A percentile compares a stretch with the other conserved stretches of the same genome.
These are phyloP conservation scores for Musa acuminata DNA, from an alignment of 176 grass and related monocot species.

Conservation along the genomic window DNA sequence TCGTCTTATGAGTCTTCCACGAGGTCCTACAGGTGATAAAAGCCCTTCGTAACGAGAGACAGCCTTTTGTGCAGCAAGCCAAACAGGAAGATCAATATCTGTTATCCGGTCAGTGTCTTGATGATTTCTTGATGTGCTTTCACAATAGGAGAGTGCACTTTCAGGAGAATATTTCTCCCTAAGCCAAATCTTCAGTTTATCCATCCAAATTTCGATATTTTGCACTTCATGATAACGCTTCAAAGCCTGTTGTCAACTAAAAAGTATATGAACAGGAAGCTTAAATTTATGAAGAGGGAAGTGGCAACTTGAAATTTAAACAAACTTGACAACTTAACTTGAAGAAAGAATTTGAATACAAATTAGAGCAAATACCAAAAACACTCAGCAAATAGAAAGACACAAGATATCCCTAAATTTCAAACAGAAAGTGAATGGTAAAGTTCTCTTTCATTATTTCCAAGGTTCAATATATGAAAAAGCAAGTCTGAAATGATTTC, in stretches of 20 bases:
- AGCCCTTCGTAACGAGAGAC: conserved; percentile 82
- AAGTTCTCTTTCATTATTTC: neutral
- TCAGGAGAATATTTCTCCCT: conserved; percentile 68
- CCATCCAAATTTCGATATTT: conserved; percentile 65
- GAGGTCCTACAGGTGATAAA: conserved; percentile 69
- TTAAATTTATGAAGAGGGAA: conserved; percentile 13
- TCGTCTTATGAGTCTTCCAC: conserved; percentile 76
- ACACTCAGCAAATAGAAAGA: neutral
- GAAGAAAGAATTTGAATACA: neutral
- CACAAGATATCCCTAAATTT: neutral
- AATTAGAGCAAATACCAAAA: neutral
- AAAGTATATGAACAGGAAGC: conserved; percentile 44
- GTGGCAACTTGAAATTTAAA: neutral
- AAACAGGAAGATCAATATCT: conserved; percentile 73
- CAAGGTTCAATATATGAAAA: too few species aligned
- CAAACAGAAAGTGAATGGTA: neutral
- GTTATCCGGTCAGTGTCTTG: conserved; percentile 33
- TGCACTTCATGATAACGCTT: conserved; percentile 58
- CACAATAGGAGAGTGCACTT: conserved; percentile 31
- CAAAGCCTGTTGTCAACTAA: conserved; percentile 58
- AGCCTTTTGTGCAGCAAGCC: conserved; percentile 75
- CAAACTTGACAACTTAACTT: neutral
- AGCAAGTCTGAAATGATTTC: too few species aligned
- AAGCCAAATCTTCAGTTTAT: conserved; percentile 74
- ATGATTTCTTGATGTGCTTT: conserved; percentile 36